phyloP scores from a whole-genome alignment of 495 filamentous ascomycete species.

The Tuber umbilicatum region DNA sequence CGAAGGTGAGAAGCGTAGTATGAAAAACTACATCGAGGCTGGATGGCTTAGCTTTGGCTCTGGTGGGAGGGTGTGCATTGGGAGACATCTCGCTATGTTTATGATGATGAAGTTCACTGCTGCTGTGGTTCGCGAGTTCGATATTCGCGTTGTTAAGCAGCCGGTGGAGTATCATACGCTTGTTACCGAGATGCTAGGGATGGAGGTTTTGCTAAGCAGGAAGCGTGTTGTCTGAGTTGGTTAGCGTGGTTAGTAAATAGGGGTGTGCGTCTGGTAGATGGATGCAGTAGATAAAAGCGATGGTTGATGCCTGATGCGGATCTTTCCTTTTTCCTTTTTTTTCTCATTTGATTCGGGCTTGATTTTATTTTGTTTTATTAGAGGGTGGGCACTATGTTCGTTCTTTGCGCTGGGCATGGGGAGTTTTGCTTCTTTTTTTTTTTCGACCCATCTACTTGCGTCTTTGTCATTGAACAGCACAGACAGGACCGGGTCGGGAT shows the following conservation, averaged over 20 bases:
- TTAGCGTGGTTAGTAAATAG: background rate
- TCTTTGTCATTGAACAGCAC: background rate
- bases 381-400: background rate
- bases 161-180: constrained; percentile 20
- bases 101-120: constrained; percentile 33
- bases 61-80: constrained; percentile 36
- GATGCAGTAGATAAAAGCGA: background rate
- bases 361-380: background rate
- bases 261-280: background rate
- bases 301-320: background rate
- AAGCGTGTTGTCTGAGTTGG: background rate
- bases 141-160: constrained; percentile 29
- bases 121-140: constrained; percentile 27
- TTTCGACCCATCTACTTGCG: background rate
- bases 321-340: background rate
- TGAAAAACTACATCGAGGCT: constrained; percentile 37
- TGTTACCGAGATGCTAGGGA: constrained; percentile 15
- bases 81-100: constrained; percentile 33
- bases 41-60: constrained; percentile 39
- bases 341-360: background rate
- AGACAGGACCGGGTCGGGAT: background rate
- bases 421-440: background rate
- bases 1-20: constrained; percentile 25
- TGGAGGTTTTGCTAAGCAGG: constrained; percentile 17
- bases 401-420: background rate